These are phyloP conservation scores for Barnettozyma vustinii DNA, from an alignment of 805 yeast species.

Conservation along the genomic window DNA sequence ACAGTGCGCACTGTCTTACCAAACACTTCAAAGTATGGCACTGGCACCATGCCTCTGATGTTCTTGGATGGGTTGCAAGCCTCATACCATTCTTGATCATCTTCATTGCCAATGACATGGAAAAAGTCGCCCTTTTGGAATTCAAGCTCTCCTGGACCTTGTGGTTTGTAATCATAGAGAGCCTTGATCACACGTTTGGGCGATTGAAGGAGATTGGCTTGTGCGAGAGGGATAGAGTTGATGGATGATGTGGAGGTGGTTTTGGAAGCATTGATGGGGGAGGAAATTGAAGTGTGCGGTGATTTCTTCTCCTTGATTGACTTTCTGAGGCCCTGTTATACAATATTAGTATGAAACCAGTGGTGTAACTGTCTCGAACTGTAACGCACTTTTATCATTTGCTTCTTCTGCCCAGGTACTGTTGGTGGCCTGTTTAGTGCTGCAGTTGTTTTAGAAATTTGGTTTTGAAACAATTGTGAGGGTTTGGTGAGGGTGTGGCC, in stretches of 20 bases:
- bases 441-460: too few relatives aligned
- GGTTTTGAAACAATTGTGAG: neutral
- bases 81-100: conserved; percentile 69
- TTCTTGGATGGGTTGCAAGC: conserved; percentile 83
- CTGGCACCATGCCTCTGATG: conserved; percentile 82
- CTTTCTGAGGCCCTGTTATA: conserved; percentile 23
- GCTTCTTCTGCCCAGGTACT: neutral
- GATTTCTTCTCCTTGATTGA: conserved; percentile 24
- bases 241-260: conserved; percentile 20
- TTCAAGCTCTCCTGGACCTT: conserved; percentile 73
- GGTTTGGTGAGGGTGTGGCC: neutral
- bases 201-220: conserved; percentile 33
- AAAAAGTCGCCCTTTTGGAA: conserved; percentile 85
- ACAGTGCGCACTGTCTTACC: conserved; percentile 38
- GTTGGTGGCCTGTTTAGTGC: neutral
- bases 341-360: neutral
- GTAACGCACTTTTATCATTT: neutral
- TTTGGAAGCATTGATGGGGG: conserved; percentile 17
- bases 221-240: conserved; percentile 20
- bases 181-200: conserved; percentile 87
- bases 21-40: conserved; percentile 74
- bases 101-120: conserved; percentile 62
- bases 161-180: conserved; percentile 67
- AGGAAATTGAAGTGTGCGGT: conserved; percentile 23
- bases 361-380: neutral